Base-by-base conservation (phyloP, 2,329 filamentous ascomycete genomes). In the Alternaria hordeiaustralica region DNA sequence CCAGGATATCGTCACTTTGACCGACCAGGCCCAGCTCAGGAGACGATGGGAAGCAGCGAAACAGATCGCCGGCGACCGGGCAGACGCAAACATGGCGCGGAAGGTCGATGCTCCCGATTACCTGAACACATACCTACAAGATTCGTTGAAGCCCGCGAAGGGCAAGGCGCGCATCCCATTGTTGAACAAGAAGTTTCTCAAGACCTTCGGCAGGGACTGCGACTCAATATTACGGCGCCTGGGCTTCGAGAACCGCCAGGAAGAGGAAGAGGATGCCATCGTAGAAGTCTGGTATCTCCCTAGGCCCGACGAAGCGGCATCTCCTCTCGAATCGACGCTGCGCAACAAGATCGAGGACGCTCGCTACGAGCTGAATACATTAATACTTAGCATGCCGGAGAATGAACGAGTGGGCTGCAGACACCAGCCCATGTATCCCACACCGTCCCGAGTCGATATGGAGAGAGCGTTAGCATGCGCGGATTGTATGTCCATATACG, bases 161-260 rank as follows among this genome's bases (percentile, higher is more conserved):
- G 83, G 82, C 33, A 85, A 84, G 69, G 84, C 84, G 67, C 78
- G 82, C 47, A 89, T 92, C 68, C 85, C 86, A 6, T 80, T 85
- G 8, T 77, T 84, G 15, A 92, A 92, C 72, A 89, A 89, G 73
- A 86, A 87, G 60, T 92, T 90, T 68, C 82, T 87, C 70, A 83
- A 87, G 64, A 86, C 86, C 2, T 90, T 91, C 75, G 89, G 88
- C 10, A 80, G 84, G 45, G 87, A 90, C 53, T 92, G 89, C 73
- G 82, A 84, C 67, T 80, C 83, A 11, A 74, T 92, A 26, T 79
- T 92, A 18, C 80, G 84, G 59, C 85, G 83, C 49, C 74, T 91
- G 33, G 88, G 86, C 2, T 92, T 92, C 71, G 80, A 72, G 25
- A 79, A 77, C 15, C 57, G 60, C 21, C 25, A 67, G 33, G 76